phyloP scores from a whole-genome alignment of 2,329 filamentous ascomycete species.

The Anthostomella pinea region DNA sequence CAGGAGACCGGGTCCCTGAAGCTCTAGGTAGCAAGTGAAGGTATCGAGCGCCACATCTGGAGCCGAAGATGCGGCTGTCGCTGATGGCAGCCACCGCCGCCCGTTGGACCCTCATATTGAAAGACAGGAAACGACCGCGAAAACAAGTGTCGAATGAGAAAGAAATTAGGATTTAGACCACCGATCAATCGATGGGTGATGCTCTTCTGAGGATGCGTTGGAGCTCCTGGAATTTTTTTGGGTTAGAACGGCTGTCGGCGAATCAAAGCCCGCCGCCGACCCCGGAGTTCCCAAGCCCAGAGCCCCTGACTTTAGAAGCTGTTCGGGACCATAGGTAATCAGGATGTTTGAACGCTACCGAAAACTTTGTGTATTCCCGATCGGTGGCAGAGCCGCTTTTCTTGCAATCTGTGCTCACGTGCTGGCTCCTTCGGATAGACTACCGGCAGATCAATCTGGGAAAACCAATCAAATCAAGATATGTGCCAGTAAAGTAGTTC shows the following conservation, averaged over 20 bases:
- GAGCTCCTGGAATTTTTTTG: slow-evolving; percentile 20
- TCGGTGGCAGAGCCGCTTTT: too few relatives aligned
- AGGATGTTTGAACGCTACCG: too few relatives aligned
- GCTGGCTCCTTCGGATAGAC: too few relatives aligned
- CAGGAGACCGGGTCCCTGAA: slow-evolving; percentile 26
- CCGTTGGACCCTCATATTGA: slow-evolving; percentile 40
- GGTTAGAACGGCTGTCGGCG: slow-evolving; percentile 11
- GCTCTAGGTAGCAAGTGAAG: slow-evolving; percentile 32
- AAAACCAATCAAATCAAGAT: too few relatives aligned
- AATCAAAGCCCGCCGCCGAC: slow-evolving; percentile 17
- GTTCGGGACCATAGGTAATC: too few relatives aligned
- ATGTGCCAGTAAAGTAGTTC: too few relatives aligned
- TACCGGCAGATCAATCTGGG: too few relatives aligned
- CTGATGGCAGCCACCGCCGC: slow-evolving; percentile 37
- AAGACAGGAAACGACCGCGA: slow-evolving; percentile 8
- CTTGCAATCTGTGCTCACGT: too few relatives aligned
- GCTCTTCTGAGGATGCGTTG: too few relatives aligned
- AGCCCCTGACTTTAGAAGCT: slow-evolving; percentile 4
- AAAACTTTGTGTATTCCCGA: too few relatives aligned
- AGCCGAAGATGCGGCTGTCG: slow-evolving; percentile 35
- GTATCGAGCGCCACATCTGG: slow-evolving; percentile 32
- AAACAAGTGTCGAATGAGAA: slow-evolving; percentile 12
- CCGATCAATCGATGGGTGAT: too few relatives aligned
- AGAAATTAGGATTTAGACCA: slow-evolving; percentile 10
- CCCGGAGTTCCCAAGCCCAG: too few relatives aligned